Evolutionary conservation across 2,329 filamentous ascomycete genomes (phyloP).

Genomic region (Ceratocystis papillata): DNA sequence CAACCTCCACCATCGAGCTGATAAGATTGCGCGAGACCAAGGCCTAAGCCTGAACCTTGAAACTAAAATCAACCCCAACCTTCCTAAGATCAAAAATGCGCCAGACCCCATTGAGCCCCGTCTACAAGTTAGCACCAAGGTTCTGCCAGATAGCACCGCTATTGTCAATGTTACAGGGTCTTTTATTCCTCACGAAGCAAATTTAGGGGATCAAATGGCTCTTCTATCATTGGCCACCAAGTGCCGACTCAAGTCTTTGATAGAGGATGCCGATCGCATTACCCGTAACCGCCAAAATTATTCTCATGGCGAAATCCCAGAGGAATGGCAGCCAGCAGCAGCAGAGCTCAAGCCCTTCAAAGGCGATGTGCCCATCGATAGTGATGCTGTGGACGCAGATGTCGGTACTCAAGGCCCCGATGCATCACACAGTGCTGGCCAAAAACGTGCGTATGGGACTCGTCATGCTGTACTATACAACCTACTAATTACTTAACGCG

Average conservation of each 20-base stretch:
- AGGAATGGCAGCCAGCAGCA: constrained; percentile 65
- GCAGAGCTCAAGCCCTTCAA: constrained; percentile 37
- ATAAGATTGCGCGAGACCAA: constrained; percentile 49
- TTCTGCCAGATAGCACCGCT: constrained; percentile 31
- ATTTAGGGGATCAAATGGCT: constrained; percentile 70
- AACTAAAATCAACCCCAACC: constrained; percentile 40
- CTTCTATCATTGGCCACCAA: constrained; percentile 74
- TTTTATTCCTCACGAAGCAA: constrained; percentile 64
- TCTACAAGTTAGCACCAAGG: constrained; percentile 19
- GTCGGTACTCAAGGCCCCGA: background rate
- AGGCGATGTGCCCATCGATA: constrained; percentile 25
- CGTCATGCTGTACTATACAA: too few species aligned
- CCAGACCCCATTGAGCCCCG: constrained; percentile 20
- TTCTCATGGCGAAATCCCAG: constrained; percentile 67
- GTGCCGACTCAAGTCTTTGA: constrained; percentile 60
- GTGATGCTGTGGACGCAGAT: background rate
- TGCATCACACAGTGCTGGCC: background rate
- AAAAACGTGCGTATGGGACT: constrained; percentile 19
- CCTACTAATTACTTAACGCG: background rate
- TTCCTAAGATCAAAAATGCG: constrained; percentile 30
- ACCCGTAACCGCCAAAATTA: constrained; percentile 62
- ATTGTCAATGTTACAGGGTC: constrained; percentile 49
- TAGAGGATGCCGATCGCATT: constrained; percentile 66
- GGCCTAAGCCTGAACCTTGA: constrained; percentile 48
- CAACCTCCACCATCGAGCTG: constrained; percentile 47